phyloP scores from a whole-genome alignment of 768 basidiomycete species.

The Lactarius sp. region DNA sequence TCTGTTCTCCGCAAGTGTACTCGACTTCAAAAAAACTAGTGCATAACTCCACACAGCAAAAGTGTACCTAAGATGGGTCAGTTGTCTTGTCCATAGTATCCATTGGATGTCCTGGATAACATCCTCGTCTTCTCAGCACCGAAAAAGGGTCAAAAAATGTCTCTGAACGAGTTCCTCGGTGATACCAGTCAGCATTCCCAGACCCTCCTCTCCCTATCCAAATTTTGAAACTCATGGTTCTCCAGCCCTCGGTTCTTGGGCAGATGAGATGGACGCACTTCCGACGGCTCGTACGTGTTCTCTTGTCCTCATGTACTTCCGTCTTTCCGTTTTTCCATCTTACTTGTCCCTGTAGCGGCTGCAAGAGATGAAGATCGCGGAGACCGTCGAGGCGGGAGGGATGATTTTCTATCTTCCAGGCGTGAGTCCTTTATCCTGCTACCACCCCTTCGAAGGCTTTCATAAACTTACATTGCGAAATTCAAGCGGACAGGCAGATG shows the following conservation, averaged over 20 bases:
- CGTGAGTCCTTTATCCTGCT: slow-evolving; percentile 41
- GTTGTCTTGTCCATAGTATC: slow-evolving; percentile 10
- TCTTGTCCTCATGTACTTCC: slow-evolving; percentile 6
- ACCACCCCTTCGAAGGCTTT: not conserved
- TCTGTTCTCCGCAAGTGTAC: slow-evolving; percentile 12
- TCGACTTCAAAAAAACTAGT: slow-evolving; percentile 12
- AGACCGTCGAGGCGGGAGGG: slow-evolving; percentile 45
- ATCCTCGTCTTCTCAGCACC: slow-evolving; percentile 53
- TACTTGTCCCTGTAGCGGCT: slow-evolving; percentile 47
- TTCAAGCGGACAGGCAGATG: slow-evolving; percentile 51
- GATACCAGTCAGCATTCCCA: slow-evolving; percentile 60
- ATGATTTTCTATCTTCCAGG: slow-evolving; percentile 61
- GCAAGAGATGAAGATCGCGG: slow-evolving; percentile 63
- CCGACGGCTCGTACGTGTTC: slow-evolving; percentile 86
- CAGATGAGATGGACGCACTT: slow-evolving; percentile 93
- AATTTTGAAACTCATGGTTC: slow-evolving; percentile 23
- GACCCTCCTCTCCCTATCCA: slow-evolving; percentile 23
- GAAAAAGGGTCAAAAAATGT: slow-evolving; percentile 89
- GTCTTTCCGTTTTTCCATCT: not conserved
- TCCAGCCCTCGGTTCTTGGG: slow-evolving; percentile 90
- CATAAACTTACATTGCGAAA: not conserved
- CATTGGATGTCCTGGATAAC: not conserved
- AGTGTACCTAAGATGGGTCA: slow-evolving; percentile 32
- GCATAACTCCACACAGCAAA: slow-evolving; percentile 2
- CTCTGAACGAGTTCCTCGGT: slow-evolving; percentile 87